phyloP scores from a whole-genome alignment of 768 basidiomycete species.

The Amanita inopinata region DNA sequence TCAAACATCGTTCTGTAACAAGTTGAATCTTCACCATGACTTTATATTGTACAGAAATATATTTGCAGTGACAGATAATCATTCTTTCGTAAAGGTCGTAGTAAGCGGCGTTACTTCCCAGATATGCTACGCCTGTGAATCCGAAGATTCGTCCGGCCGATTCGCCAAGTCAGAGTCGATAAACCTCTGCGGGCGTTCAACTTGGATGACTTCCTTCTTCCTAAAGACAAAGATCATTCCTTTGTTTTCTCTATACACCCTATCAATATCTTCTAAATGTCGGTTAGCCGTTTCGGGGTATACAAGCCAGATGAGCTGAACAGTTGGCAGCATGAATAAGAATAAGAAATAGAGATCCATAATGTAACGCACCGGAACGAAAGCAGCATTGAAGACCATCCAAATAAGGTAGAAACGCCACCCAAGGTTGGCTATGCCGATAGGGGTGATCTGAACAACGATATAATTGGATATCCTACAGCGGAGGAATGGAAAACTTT shows the following conservation, averaged over 20 bases:
- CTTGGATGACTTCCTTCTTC: slow-evolving; percentile 33
- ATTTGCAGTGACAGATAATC: too few relatives aligned
- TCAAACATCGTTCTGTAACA: too few relatives aligned
- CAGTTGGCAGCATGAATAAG: neutral
- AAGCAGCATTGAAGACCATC: slow-evolving; percentile 37
- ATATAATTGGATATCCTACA: slow-evolving; percentile 40
- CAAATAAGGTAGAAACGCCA: slow-evolving; percentile 44
- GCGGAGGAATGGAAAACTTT: neutral
- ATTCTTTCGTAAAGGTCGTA: too few relatives aligned
- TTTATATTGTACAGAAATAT: too few relatives aligned
- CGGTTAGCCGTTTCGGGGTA: slow-evolving; percentile 44
- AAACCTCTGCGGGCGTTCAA: slow-evolving; percentile 33
- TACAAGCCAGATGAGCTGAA: slow-evolving; percentile 32
- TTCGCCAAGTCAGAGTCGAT: slow-evolving; percentile 26
- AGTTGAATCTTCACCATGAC: too few relatives aligned
- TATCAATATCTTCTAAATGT: slow-evolving; percentile 41
- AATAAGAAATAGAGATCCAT: neutral
- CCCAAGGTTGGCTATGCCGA: slow-evolving; percentile 34
- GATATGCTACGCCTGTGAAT: too few relatives aligned
- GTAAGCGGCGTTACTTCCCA: too few relatives aligned
- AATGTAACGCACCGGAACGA: slow-evolving; percentile 30
- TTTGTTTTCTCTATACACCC: slow-evolving; percentile 33
- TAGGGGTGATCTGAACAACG: slow-evolving; percentile 39
- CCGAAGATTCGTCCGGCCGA: neutral
- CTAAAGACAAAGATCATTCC: slow-evolving; percentile 31